A percentile compares a stretch with the other conserved stretches of the same genome.
These are phyloP conservation scores for Curvularia sp. DNA, from an alignment of 2,329 filamentous ascomycete genomes.

Conservation along the genomic window DNA sequence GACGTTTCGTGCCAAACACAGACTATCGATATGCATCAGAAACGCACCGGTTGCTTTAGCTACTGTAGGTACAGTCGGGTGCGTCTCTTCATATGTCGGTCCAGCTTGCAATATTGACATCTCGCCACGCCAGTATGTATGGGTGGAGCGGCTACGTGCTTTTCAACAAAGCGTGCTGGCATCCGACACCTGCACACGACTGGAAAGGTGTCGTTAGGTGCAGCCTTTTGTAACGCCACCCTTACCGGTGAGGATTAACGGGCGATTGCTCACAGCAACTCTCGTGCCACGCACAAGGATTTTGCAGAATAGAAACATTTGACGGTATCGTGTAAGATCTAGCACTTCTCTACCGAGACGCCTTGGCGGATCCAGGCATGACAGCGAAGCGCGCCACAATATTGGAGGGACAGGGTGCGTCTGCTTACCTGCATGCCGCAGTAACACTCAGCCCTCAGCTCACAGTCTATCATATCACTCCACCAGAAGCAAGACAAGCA, in stretches of 20 bases:
- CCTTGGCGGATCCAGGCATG: constrained; percentile 9
- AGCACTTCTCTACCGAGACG: constrained; percentile 8
- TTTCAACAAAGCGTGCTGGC: background rate
- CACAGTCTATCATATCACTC: constrained; percentile 6
- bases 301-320: constrained; percentile 20
- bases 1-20: constrained; percentile 14
- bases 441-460: constrained; percentile 12
- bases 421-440: constrained; percentile 28
- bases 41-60: constrained; percentile 9
- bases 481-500: constrained; percentile 13
- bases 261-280: constrained; percentile 1
- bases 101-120: background rate
- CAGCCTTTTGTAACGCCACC: background rate
- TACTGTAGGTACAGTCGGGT: constrained; percentile 4
- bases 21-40: constrained; percentile 22
- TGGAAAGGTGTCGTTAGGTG: background rate
- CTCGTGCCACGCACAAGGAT: constrained; percentile 1
- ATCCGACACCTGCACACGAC: background rate
- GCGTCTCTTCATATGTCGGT: background rate
- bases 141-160: background rate
- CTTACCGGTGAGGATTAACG: constrained; percentile 1
- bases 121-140: background rate
- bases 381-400: constrained; percentile 37
- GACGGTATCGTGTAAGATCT: constrained; percentile 18
- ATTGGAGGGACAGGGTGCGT: constrained; percentile 22